Evolutionary conservation across 495 filamentous ascomycete species (phyloP), one percentile per base, ranked within the genome.

Genomic region (Aspergillus sclerotioniger): DNA sequence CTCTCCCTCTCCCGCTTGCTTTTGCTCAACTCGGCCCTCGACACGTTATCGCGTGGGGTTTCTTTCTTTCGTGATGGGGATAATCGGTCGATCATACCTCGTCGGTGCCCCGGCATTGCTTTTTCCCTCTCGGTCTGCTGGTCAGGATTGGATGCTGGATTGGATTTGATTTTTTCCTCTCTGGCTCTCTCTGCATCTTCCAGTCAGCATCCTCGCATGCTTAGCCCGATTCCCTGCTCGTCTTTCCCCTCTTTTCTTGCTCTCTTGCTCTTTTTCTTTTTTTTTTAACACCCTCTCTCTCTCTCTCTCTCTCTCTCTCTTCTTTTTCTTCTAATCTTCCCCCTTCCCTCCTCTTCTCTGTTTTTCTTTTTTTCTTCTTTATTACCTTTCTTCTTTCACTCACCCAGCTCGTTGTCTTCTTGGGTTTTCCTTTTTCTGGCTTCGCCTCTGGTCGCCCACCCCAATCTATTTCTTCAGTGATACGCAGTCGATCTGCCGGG

Each of bases 11-110:
- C 17, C 16, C 21, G 19, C 21, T 19, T 19, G 13, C 46, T 19
- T 28, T 19, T 49, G 16, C 37, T n/a, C 37, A 41, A 41, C 37
- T 41, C 33, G 33, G 15, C 20, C 32, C 20, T 52, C 25, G 35
- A 53, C 51, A 39, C 32, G 51, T 53, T 53, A 53, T 53, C 51
- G 51, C 51, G 53, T 68, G 66, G 66, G 64, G 66, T 67, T 64
- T 20, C 9, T 15, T 10, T 25, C 25, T 43, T 31, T 51, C 46
- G 51, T 53, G 12, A n/a, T 33, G 31, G 28, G 31, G 39, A 39
- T 29, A 37, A 25, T 49, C 20, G 19, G 31, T 15, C 31, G 47
- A 50, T 33, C 25, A 21, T 33, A 59, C 32, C 37, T 25, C 25
- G 25, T 25, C 50, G 9, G 15, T n/a, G 32, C 47, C 41, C 17